Evolutionary conservation across 2,329 filamentous ascomycete species (phyloP).

Genomic region (Hypomyces perniciosus): DNA sequence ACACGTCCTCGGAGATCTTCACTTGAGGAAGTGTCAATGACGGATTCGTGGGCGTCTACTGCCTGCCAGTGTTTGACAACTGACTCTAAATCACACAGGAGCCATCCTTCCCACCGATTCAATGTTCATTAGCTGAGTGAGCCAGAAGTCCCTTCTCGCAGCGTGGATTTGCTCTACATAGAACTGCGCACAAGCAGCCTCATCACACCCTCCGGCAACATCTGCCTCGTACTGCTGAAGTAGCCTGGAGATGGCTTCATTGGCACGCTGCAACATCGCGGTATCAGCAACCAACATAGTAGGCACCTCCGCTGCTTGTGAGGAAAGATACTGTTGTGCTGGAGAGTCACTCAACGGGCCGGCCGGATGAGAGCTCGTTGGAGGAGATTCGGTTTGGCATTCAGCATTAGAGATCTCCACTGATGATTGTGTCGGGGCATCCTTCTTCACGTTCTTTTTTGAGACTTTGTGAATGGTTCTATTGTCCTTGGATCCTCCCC

Average conservation of each 20-base stretch:
- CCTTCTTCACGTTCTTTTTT: background rate
- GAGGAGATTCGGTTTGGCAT: background rate
- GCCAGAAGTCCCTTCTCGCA: conserved; percentile 27
- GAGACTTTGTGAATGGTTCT: background rate
- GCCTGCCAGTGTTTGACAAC: no score
- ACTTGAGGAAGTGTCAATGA: no score
- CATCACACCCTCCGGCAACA: conserved; percentile 18
- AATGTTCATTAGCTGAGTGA: conserved; percentile 16
- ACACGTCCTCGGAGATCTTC: no score
- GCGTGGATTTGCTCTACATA: conserved; percentile 25
- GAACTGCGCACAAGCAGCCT: conserved; percentile 21
- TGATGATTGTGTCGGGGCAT: background rate
- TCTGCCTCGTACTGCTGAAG: conserved; percentile 31
- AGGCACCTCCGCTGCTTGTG: background rate
- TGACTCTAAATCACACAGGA: background rate
- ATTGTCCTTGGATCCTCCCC: background rate
- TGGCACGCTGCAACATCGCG: conserved; percentile 19
- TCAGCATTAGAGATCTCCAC: background rate
- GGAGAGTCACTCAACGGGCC: background rate
- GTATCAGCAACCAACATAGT: conserved; percentile 23
- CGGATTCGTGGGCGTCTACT: background rate
- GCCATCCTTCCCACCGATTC: background rate
- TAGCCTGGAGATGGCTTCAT: conserved; percentile 20
- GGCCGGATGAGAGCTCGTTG: background rate
- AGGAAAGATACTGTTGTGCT: background rate